Conservation (phyloP, 371 early-diverging fungal species). For the Mucor velutinosus region DNA sequence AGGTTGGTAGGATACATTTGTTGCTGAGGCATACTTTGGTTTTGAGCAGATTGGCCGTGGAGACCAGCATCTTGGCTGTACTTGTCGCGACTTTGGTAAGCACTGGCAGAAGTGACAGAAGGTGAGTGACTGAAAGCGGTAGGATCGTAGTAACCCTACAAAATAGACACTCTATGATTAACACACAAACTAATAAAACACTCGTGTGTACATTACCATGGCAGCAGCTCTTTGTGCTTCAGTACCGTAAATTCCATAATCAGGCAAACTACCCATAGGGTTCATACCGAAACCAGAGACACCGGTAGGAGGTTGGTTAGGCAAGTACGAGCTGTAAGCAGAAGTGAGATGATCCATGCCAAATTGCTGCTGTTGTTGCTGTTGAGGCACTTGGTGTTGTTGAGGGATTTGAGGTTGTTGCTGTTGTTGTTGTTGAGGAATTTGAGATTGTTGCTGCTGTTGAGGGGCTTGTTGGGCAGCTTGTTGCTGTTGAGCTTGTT, state of each 20-base stretch:
- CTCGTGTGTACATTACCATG: conserved; percentile 41
- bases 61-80: conserved; percentile 26
- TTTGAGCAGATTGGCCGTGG: conserved; percentile 20
- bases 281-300: conserved; percentile 72
- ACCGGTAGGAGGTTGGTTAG: conserved; percentile 57
- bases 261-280: conserved; percentile 68
- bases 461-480: conserved; percentile 10
- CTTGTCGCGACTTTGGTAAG: conserved; percentile 43
- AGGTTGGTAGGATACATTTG: conserved; percentile 47
- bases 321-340: conserved; percentile 63
- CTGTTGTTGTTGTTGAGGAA: conserved; percentile 8
- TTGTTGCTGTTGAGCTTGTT: conserved; percentile 19
- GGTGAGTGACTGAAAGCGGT: conserved; percentile 48
- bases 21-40: conserved; percentile 28
- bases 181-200: background rate
- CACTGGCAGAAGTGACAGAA: conserved; percentile 42
- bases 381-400: conserved; percentile 31
- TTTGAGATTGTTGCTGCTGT: conserved; percentile 15
- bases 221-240: conserved; percentile 53
- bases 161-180: background rate
- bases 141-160: conserved; percentile 62
- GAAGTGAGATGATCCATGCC: conserved; percentile 59
- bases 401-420: conserved; percentile 26
- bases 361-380: conserved; percentile 34
- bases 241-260: conserved; percentile 49